Conservation (phyloP, 768 basidiomycete species). For the Mycena albidolilacea region DNA sequence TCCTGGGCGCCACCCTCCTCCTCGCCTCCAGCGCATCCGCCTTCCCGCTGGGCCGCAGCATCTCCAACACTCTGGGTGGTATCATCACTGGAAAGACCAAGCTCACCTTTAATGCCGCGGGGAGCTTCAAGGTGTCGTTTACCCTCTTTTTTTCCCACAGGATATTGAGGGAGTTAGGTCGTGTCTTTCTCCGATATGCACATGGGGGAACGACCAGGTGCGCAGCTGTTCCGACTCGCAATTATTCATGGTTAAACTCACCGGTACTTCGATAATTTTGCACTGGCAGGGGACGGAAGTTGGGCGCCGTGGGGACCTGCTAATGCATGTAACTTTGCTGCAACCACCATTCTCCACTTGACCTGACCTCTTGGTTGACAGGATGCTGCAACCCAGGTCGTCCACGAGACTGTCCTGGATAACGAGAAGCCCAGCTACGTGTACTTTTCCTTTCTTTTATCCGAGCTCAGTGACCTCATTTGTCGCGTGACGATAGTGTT, state of each 20-base stretch:
- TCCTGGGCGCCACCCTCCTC: slow-evolving; percentile 20
- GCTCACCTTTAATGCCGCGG: slow-evolving; percentile 31
- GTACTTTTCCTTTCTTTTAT: not conserved
- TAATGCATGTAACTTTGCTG: not conserved
- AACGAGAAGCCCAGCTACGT: slow-evolving; percentile 34
- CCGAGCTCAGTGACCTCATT: not conserved
- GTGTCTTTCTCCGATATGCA: slow-evolving; percentile 40
- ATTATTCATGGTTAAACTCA: not conserved
- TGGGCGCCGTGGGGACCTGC: slow-evolving; percentile 30
- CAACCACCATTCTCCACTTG: not conserved
- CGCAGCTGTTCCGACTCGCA: not conserved
- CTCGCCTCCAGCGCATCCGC: slow-evolving; percentile 26
- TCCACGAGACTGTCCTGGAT: slow-evolving; percentile 33
- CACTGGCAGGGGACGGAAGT: slow-evolving; percentile 22
- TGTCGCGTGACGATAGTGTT: slow-evolving; percentile 10
- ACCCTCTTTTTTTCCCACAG: not conserved
- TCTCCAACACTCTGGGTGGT: slow-evolving; percentile 19
- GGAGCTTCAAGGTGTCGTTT: slow-evolving; percentile 36
- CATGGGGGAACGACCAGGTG: slow-evolving; percentile 27
- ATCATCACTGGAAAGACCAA: slow-evolving; percentile 31
- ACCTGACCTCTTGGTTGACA: not conserved
- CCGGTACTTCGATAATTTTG: not conserved
- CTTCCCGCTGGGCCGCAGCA: slow-evolving; percentile 18
- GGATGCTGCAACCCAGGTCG: slow-evolving; percentile 33
- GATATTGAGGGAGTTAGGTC: slow-evolving; percentile 18